Conservation (phyloP, 345 rosid genomes). For the Brassica incana region DNA sequence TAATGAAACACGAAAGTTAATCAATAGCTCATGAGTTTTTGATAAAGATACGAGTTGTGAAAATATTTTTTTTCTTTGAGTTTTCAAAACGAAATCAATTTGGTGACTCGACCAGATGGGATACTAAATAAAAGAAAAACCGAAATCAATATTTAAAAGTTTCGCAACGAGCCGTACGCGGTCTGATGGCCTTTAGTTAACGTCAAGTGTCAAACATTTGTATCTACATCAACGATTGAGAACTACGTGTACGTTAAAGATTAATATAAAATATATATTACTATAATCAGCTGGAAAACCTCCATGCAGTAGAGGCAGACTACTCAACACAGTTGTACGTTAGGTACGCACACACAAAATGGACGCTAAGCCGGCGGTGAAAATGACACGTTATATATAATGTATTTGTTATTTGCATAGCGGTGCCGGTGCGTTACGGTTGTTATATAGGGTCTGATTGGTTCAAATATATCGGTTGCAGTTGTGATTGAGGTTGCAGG, state of each 20-base stretch:
- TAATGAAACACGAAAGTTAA: background rate
- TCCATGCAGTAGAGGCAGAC: background rate
- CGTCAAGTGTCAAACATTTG: constrained; percentile 18
- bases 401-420: background rate
- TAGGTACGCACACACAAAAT: background rate
- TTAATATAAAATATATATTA: background rate
- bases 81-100: background rate
- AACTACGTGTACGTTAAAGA: background rate
- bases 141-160: background rate
- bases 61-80: background rate
- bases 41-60: background rate
- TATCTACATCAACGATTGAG: background rate
- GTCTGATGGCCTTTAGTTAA: constrained; percentile 15
- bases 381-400: constrained; percentile 22
- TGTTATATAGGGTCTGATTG: background rate
- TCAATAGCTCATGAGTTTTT: background rate
- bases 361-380: constrained; percentile 19
- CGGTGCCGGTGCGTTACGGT: background rate
- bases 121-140: constrained; percentile 7
- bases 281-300: background rate
- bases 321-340: constrained; percentile 9
- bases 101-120: constrained; percentile 30
- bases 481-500: too few species aligned
- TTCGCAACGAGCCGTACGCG: constrained; percentile 26
- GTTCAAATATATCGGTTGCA: too few species aligned